Evolutionary conservation across 768 basidiomycete genomes (phyloP), one percentile per base, ranked within the genome.

Genomic region (Macrocybe gigantea): DNA sequence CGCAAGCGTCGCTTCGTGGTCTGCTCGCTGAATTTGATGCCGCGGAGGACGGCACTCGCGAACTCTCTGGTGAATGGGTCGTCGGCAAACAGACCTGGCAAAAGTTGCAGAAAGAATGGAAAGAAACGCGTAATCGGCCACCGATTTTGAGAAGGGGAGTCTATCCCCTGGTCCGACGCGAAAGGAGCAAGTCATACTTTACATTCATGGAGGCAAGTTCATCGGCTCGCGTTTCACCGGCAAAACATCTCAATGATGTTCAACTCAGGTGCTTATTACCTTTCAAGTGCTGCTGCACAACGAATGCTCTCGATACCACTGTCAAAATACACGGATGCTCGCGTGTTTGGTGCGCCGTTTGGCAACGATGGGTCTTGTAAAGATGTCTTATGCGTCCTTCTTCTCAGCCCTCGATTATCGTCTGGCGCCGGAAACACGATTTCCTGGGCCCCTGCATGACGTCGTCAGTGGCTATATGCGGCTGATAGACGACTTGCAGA

Each of bases 21-120:
- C 83, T 98, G 45, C 77, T 99, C 11, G 71, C 78, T 5, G 72
- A 82, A 6, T 79, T 78, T 47, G 95, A 98, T 60, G 77, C 72
- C 5, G 60, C 72, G 12, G 95, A 99, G 64, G 74, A 74, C 7
- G 94, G 93, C 33, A 63, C 58, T 7, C 78, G 95, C 4, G 88
- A 94, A 58, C 74, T 99, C 31, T 82, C 82, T 1, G 95, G 93
- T 0, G 95, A 99, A 71, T 99, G 95, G 95, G 84, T 98, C 15
- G 87, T 97, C n/a, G 91, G 91, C 33, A 88, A 87, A 63, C 81
- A 80, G 53, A 80, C 94, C 0, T 99, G 95, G 95, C 83, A 82
- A 53, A 71, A 82, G 30, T 72, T 96, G 54, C 93, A 96, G 59
- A 69, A 76, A 11, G 91, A 94, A 58, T 88, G 89, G 80, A 82